Percentiles rank a stretch among this genome's conserved stretches.
These are phyloP conservation scores for Pochonia chlamydosporia DNA, from an alignment of 2,329 filamentous ascomycete species.

Conservation along the genomic window DNA sequence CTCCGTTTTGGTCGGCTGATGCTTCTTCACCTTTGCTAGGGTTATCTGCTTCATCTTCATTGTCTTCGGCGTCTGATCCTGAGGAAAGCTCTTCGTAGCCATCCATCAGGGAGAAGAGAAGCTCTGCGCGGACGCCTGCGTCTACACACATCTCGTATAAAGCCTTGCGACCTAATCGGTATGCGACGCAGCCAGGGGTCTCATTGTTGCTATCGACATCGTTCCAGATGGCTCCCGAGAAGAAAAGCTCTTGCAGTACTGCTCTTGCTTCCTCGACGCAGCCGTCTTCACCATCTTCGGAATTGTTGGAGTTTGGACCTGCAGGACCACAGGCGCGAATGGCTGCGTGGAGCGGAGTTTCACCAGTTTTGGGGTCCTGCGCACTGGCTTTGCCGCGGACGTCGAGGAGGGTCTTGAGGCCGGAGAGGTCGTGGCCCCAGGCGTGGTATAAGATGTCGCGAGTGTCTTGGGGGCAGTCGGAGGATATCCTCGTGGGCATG, in stretches of 20 bases:
- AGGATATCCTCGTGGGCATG: slow-evolving; percentile 46
- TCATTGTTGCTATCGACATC: slow-evolving; percentile 81
- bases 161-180: slow-evolving; percentile 58
- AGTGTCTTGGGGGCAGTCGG: slow-evolving; percentile 43
- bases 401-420: slow-evolving; percentile 64
- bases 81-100: slow-evolving; percentile 70
- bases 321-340: slow-evolving; percentile 65
- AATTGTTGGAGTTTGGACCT: slow-evolving; percentile 15
- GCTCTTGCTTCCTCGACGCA: slow-evolving; percentile 56
- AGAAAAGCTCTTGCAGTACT: slow-evolving; percentile 69
- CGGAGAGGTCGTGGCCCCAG: slow-evolving; percentile 56
- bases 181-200: slow-evolving; percentile 85
- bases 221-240: slow-evolving; percentile 95
- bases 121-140: slow-evolving; percentile 83
- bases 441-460: slow-evolving; percentile 48
- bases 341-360: slow-evolving; percentile 83
- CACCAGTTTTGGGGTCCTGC: slow-evolving; percentile 79
- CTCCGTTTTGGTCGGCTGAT: slow-evolving; percentile 24
- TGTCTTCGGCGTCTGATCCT: slow-evolving; percentile 43
- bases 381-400: slow-evolving; percentile 61
- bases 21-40: slow-evolving; percentile 19
- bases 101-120: slow-evolving; percentile 76
- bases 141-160: slow-evolving; percentile 82
- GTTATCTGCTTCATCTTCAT: slow-evolving; percentile 26
- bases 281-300: slow-evolving; percentile 29